A percentile compares a stretch with the other conserved stretches of the same genome.
Evolutionary conservation across 805 yeast genomes (phyloP).

Genomic region (Yamadazyma sp.): DNA sequence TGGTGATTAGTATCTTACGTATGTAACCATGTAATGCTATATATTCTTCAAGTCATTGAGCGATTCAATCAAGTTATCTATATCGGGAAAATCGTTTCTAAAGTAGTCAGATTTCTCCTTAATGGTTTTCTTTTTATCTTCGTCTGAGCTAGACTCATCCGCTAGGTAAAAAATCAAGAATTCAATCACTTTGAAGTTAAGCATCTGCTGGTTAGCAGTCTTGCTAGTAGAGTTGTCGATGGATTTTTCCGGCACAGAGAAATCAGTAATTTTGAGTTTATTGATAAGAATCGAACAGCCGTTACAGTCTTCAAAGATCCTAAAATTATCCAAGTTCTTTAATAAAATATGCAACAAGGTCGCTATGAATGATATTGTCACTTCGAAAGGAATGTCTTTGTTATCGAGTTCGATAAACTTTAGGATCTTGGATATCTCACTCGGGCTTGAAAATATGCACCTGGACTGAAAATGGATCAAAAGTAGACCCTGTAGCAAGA

Average conservation of each 20-base stretch:
- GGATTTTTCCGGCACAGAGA: conserved; percentile 10
- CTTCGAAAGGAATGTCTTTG: conserved; percentile 8
- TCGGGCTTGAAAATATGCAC: conserved; percentile 41
- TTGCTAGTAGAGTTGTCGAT: conserved; percentile 6
- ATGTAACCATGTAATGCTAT: too few relatives aligned
- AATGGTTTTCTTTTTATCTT: conserved; percentile 15
- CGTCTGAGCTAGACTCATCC: conserved; percentile 45
- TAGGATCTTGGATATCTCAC: conserved; percentile 40
- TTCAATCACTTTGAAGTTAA: conserved; percentile 65
- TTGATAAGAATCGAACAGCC: conserved; percentile 57
- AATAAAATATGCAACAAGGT: conserved; percentile 59
- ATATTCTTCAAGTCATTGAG: conserved; percentile 31
- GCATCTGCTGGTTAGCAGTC: conserved; percentile 38
- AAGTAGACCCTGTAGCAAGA: conserved; percentile 58
- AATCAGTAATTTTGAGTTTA: conserved; percentile 28
- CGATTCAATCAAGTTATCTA: conserved; percentile 37
- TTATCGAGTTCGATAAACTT: conserved; percentile 22
- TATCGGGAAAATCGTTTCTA: conserved; percentile 39
- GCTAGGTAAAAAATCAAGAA: conserved; percentile 66
- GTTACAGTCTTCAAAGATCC: conserved; percentile 55
- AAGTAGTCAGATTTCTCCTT: conserved; percentile 36
- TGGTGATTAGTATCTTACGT: too few relatives aligned
- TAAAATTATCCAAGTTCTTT: conserved; percentile 53
- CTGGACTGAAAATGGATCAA: conserved; percentile 60
- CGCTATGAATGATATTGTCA: conserved; percentile 44